Evolutionary conservation across 371 early-diverging fungal species (phyloP).

Genomic region (Capillidium heterosporum): DNA sequence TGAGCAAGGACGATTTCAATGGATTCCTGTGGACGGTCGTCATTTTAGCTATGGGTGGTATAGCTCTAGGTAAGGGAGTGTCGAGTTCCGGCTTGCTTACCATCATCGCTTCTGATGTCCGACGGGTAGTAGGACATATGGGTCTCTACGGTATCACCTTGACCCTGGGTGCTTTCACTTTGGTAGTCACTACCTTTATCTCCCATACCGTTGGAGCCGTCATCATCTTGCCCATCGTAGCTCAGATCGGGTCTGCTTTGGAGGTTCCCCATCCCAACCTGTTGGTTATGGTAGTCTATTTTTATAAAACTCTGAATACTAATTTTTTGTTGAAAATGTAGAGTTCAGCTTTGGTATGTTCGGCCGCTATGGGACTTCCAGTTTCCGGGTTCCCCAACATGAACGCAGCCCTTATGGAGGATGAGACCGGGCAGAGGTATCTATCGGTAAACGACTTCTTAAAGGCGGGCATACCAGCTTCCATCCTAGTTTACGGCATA

Average conservation of each 20-base stretch:
- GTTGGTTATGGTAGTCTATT: conserved; percentile 69
- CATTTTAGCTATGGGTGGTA: conserved; percentile 88
- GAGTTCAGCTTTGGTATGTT: conserved; percentile 60
- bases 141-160: conserved; percentile 45
- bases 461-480: conserved; percentile 59
- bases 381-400: conserved; percentile 93
- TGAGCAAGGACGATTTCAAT: conserved; percentile 90
- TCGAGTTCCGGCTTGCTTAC: conserved; percentile 63
- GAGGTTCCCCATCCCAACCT: conserved; percentile 70
- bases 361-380: conserved; percentile 83
- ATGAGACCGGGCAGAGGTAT: conserved; percentile 74
- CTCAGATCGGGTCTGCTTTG: conserved; percentile 46
- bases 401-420: conserved; percentile 87
- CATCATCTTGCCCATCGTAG: conserved; percentile 64
- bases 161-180: conserved; percentile 41
- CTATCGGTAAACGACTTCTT: conserved; percentile 68
- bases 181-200: conserved; percentile 71
- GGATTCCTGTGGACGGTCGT: conserved; percentile 84
- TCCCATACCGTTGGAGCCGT: conserved; percentile 86
- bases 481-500: conserved; percentile 41
- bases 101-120: conserved; percentile 51
- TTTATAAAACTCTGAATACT: conserved; percentile 13
- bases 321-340: conserved; percentile 1
- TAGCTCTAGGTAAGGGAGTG: conserved; percentile 82
- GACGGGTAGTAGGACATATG: conserved; percentile 35